Conservation (phyloP, 345 rosid genomes). For the Pugionium cornutum region DNA sequence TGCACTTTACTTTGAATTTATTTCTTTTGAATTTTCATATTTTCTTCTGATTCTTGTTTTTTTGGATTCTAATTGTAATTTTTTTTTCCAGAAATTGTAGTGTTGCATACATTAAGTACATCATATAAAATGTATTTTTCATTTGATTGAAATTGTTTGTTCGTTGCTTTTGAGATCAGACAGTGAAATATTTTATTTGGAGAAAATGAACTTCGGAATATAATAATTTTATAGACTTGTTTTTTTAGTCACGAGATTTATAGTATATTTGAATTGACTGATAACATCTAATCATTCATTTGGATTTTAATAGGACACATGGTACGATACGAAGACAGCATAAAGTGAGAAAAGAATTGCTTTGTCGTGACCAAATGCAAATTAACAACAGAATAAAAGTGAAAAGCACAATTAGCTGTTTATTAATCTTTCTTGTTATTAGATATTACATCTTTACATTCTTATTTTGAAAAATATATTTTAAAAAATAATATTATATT, state of each 20-base stretch:
- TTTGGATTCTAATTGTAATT: conserved; percentile 5
- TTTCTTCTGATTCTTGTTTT: not conserved
- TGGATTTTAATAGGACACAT: conserved; percentile 21
- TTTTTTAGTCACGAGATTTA: too few relatives aligned
- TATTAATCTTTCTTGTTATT: too few relatives aligned
- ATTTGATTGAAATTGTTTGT: too few relatives aligned
- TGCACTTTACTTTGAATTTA: conserved; percentile 27
- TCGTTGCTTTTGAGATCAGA: too few relatives aligned
- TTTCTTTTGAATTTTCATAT: not conserved
- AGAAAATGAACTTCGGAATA: not conserved
- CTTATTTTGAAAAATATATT: too few relatives aligned
- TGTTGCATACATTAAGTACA: conserved; percentile 20
- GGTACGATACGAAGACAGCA: conserved; percentile 18
- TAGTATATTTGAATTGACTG: too few relatives aligned
- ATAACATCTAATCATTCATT: not conserved
- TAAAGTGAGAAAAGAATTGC: conserved; percentile 24
- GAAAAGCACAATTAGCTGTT: too few relatives aligned
- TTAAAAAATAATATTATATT: too few relatives aligned
- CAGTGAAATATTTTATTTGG: too few relatives aligned
- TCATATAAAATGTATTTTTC: too few relatives aligned
- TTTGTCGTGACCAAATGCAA: conserved; percentile 46
- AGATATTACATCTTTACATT: too few relatives aligned
- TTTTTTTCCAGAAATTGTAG: conserved; percentile 16
- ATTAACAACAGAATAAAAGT: conserved; percentile 32
- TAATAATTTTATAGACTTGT: not conserved